phyloP scores from a whole-genome alignment of 331 rosid genomes.

The Quercus lobata region DNA sequence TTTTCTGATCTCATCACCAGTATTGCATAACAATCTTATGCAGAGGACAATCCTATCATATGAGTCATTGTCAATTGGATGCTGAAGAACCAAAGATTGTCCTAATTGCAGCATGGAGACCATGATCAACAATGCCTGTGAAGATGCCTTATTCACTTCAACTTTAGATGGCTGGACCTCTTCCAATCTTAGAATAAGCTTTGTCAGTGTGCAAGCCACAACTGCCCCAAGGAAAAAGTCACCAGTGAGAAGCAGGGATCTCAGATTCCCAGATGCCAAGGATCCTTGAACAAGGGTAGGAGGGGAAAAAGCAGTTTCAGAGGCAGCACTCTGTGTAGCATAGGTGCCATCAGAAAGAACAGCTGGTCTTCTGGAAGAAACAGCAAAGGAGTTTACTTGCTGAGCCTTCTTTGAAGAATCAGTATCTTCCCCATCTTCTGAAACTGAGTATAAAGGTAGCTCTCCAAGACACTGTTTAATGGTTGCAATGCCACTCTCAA shows the following conservation, averaged over 20 bases:
- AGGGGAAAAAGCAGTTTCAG: constrained; percentile 88
- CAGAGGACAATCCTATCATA: constrained; percentile 82
- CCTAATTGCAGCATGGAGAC: constrained; percentile 96
- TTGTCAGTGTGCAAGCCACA: constrained; percentile 80
- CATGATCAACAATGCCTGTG: constrained; percentile 73
- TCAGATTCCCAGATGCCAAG: constrained; percentile 80
- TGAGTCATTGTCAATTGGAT: constrained; percentile 92
- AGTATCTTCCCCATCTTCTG: constrained; percentile 79
- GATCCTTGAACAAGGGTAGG: constrained; percentile 88
- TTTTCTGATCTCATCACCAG: constrained; percentile 68
- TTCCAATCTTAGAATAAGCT: constrained; percentile 85
- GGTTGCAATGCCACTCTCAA: constrained; percentile 76
- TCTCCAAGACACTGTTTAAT: constrained; percentile 95
- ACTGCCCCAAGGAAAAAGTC: constrained; percentile 97
- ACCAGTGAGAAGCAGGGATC: constrained; percentile 89
- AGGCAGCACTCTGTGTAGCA: constrained; percentile 98
- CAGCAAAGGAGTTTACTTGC: constrained; percentile 55
- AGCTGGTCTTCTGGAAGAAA: constrained; percentile 95
- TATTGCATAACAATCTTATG: constrained; percentile 69
- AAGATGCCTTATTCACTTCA: constrained; percentile 68
- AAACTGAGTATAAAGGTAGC: constrained; percentile 73
- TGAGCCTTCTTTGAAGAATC: constrained; percentile 54
- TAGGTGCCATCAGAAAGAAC: constrained; percentile 97
- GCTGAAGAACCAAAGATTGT: constrained; percentile 78
- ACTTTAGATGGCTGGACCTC: constrained; percentile 87